Conservation (phyloP, 148 eudicot genomes). For the Persicaria maculosa region DNA sequence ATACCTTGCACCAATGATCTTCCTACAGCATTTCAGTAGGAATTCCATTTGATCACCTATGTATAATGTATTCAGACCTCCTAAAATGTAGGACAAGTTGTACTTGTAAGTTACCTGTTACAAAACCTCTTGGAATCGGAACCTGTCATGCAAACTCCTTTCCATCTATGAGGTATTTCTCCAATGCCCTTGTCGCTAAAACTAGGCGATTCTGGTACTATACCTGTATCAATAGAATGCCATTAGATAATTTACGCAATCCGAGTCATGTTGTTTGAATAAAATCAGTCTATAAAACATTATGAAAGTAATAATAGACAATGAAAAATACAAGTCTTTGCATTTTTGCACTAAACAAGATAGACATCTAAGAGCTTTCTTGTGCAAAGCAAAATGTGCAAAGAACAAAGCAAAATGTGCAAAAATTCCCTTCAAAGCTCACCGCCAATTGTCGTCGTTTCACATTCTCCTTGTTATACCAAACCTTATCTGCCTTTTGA, state of each 20-base stretch:
- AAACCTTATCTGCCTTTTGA: not conserved
- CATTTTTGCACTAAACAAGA: too few relatives aligned
- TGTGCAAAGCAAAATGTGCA: not conserved
- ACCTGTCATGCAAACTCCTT: conserved; percentile 61
- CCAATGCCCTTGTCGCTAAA: conserved; percentile 46
- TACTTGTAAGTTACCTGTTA: conserved; percentile 31
- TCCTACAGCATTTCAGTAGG: conserved; percentile 22
- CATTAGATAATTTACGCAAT: not conserved
- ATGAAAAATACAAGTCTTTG: too few relatives aligned
- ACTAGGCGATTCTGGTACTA: conserved; percentile 79
- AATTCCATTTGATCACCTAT: not conserved
- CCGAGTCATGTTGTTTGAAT: not conserved
- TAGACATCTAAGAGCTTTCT: not conserved
- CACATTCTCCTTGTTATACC: not conserved
- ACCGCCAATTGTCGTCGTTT: not conserved
- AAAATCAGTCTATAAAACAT: too few relatives aligned
- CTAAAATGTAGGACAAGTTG: too few relatives aligned
- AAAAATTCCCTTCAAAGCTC: not conserved
- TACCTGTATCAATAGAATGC: conserved; percentile 25
- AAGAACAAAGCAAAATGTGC: not conserved
- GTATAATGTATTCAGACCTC: not conserved
- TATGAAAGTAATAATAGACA: too few relatives aligned
- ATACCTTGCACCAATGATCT: conserved; percentile 63
- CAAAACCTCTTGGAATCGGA: conserved; percentile 42
- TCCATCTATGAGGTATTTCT: conserved; percentile 58